Evolutionary conservation across 495 filamentous ascomycete genomes (phyloP), one percentile per base, ranked within the genome.

Genomic region (Pyrenula aspistea): DNA sequence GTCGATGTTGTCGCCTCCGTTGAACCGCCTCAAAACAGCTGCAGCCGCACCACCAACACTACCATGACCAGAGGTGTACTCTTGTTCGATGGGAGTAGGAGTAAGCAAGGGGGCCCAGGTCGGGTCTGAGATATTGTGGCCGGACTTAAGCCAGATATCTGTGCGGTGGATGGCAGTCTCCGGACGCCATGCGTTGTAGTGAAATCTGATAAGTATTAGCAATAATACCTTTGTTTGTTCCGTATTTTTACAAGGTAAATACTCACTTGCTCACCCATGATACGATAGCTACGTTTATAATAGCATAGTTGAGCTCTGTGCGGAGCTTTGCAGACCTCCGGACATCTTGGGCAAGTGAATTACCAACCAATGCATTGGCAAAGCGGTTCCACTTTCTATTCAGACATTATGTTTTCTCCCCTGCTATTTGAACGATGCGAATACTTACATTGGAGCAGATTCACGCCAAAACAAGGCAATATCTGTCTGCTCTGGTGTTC

Each of bases 221-320:
- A 48, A 19, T 19, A 48, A 11, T 48, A 11, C 19, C 42, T 48
- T 19, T 11, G 11, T 11, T 19, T 48, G 42, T 11, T 19, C 11
- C 42, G 42, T 11, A 11, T 11, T 48, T 48, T 19, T 11, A 48
- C 11, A 48, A 19, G 42, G 42, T 11, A 11, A 48, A 48, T 11
- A 48, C 42, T 48, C 56, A 69, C 65, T 69, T 71, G 20, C 51
- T 54, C 47, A 66, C 61, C 64, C 65, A 71, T 12, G 59, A 51
- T 4, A 65, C 68, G 48, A 71, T 56, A 2, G 58, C 68, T 0
- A 67, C 68, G 57, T 69, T 71, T 23, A 64, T 63, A n/a, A 71
- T 60, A n/a, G 68, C 68, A 59, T 68, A 69, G 62, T 71, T 68
- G 54, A 71, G 58, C 48, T 67, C 63, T 1, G 68, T 67, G 53